A percentile compares a stretch with the other conserved stretches of the same genome.
Conservation (phyloP, 768 basidiomycete genomes). For the Gautieria morchelliformis region DNA sequence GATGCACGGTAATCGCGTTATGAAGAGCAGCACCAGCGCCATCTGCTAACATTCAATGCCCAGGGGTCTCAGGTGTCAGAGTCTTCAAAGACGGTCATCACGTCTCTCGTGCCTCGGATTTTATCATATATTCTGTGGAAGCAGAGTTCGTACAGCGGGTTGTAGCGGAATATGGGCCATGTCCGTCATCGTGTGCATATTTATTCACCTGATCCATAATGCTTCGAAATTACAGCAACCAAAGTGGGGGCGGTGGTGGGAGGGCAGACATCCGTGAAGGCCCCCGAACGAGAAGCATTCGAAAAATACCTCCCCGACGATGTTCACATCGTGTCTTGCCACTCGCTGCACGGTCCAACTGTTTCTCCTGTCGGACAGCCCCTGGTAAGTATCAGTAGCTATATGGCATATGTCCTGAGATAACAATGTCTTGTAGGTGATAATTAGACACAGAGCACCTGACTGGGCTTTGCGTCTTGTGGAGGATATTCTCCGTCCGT, state of each 20-base stretch:
- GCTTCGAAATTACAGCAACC: slow-evolving; percentile 47
- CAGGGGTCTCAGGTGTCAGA: slow-evolving; percentile 51
- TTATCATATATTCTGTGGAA: slow-evolving; percentile 92
- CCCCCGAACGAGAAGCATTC: slow-evolving; percentile 84
- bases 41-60: background rate
- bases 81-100: slow-evolving; percentile 75
- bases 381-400: slow-evolving; percentile 42
- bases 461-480: slow-evolving; percentile 67
- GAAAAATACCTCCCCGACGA: slow-evolving; percentile 81
- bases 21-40: background rate
- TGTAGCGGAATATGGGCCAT: slow-evolving; percentile 88
- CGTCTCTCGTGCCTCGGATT: slow-evolving; percentile 84
- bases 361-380: slow-evolving; percentile 87
- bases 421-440: slow-evolving; percentile 41
- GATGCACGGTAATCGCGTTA: slow-evolving; percentile 42
- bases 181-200: slow-evolving; percentile 35
- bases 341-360: slow-evolving; percentile 89
- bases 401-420: background rate
- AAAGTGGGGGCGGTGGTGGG: slow-evolving; percentile 88
- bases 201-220: background rate
- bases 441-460: slow-evolving; percentile 80
- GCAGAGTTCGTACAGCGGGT: slow-evolving; percentile 78
- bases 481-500: slow-evolving; percentile 69
- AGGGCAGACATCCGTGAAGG: slow-evolving; percentile 96
- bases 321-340: slow-evolving; percentile 82